Evolutionary conservation across 331 rosid species (phyloP).

Genomic region (Dryas integrifolia): DNA sequence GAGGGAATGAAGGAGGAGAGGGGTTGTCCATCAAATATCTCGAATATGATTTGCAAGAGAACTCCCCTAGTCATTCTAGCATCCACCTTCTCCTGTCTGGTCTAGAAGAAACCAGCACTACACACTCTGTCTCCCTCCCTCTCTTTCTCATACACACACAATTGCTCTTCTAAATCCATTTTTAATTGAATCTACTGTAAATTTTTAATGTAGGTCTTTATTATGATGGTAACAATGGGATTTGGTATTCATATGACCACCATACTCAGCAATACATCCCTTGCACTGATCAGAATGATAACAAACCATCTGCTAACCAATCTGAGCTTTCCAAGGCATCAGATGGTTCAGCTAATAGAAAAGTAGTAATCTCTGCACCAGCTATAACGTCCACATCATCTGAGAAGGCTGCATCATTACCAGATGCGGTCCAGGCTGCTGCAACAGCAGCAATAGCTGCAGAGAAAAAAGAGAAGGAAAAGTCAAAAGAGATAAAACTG

Average conservation of each 20-base stretch:
- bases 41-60: too few relatives aligned
- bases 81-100: too few relatives aligned
- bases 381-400: conserved; percentile 65
- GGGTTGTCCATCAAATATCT: too few relatives aligned
- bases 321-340: conserved; percentile 60
- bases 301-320: conserved; percentile 49
- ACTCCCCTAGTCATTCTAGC: too few relatives aligned
- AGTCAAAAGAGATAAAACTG: conserved; percentile 80
- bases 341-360: conserved; percentile 62
- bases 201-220: conserved; percentile 65
- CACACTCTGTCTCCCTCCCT: background rate
- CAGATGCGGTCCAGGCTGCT: conserved; percentile 92
- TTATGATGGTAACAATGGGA: conserved; percentile 80
- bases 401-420: conserved; percentile 78
- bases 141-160: background rate
- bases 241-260: conserved; percentile 90
- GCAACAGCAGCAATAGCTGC: conserved; percentile 94
- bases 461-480: conserved; percentile 92
- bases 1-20: too few relatives aligned
- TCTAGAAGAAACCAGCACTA: too few relatives aligned
- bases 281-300: conserved; percentile 75
- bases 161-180: background rate
- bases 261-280: conserved; percentile 77
- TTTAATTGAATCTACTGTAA: conserved; percentile 15
- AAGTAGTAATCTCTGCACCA: conserved; percentile 84